A percentile compares a stretch with the other conserved stretches of the same genome.
Conservation (phyloP, 306 rosid species). For the Pterocarpus macrocarpus region DNA sequence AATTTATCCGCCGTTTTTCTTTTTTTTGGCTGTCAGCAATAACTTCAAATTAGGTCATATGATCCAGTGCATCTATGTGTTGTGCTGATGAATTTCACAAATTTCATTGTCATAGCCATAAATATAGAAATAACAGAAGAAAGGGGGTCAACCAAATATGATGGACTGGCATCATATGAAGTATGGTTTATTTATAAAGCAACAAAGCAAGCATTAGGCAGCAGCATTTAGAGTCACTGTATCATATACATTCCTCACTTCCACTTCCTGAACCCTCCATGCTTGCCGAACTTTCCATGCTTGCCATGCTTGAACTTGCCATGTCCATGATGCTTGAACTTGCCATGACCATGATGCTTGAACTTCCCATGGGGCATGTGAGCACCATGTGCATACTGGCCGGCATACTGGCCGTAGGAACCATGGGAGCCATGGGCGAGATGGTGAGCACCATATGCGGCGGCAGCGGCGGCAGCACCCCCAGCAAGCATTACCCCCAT, state of each 20-base stretch:
- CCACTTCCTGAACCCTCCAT: slow-evolving; percentile 61
- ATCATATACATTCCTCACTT: slow-evolving; percentile 44
- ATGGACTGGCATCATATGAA: slow-evolving; percentile 16
- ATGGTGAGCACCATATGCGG: slow-evolving; percentile 73
- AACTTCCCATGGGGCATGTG: slow-evolving; percentile 52
- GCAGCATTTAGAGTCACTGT: slow-evolving; percentile 11
- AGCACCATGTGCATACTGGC: slow-evolving; percentile 26
- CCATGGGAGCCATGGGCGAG: slow-evolving; percentile 32
- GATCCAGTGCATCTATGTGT: background rate
- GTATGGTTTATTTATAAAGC: slow-evolving; percentile 55
- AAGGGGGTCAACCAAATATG: slow-evolving; percentile 10
- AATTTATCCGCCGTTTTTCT: background rate
- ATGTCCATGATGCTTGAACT: slow-evolving; percentile 32
- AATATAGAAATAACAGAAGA: background rate
- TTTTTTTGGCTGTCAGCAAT: background rate
- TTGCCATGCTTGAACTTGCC: slow-evolving; percentile 56
- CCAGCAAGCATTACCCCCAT: slow-evolving; percentile 78
- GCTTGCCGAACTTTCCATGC: slow-evolving; percentile 32
- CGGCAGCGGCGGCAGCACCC: slow-evolving; percentile 86
- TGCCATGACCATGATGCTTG: slow-evolving; percentile 47
- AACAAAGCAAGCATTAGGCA: slow-evolving; percentile 27
- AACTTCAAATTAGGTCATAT: background rate
- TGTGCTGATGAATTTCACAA: slow-evolving; percentile 5
- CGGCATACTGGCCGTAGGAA: slow-evolving; percentile 30
- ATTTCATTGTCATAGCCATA: slow-evolving; percentile 1